phyloP scores from a whole-genome alignment of 1,139 yeast genomes.

The Debaryomycetaceae sp. region DNA sequence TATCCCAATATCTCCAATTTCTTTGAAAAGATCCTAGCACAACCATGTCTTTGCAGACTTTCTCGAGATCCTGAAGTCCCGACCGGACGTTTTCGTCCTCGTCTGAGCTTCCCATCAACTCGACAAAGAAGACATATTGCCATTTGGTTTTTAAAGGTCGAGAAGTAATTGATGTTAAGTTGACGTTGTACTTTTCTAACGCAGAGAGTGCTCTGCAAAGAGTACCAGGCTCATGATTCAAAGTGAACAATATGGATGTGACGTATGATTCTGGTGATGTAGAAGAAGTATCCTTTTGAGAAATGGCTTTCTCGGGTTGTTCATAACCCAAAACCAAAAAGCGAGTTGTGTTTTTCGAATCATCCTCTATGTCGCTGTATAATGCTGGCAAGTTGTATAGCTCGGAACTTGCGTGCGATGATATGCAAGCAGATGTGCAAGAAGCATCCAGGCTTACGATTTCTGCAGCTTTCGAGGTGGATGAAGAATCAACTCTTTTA shows the following conservation, averaged over 20 bases:
- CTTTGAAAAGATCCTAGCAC: slow-evolving; percentile 37
- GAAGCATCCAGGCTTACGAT: slow-evolving; percentile 43
- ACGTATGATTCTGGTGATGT: slow-evolving; percentile 14
- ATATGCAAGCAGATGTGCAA: slow-evolving; percentile 44
- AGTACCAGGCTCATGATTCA: slow-evolving; percentile 72
- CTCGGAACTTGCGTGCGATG: slow-evolving; percentile 58
- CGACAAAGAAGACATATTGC: slow-evolving; percentile 84
- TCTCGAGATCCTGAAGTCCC: slow-evolving; percentile 17
- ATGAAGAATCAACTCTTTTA: slow-evolving; percentile 60
- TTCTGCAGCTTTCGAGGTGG: slow-evolving; percentile 85
- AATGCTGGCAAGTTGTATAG: slow-evolving; percentile 61
- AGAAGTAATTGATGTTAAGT: slow-evolving; percentile 69
- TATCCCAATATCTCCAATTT: slow-evolving; percentile 22
- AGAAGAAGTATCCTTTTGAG: slow-evolving; percentile 5
- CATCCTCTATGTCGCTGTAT: slow-evolving; percentile 62
- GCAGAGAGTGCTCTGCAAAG: slow-evolving; percentile 63
- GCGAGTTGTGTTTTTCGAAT: slow-evolving; percentile 74
- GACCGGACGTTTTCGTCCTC: slow-evolving; percentile 16
- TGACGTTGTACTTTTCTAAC: slow-evolving; percentile 57
- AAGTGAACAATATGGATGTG: slow-evolving; percentile 63
- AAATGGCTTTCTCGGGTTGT: slow-evolving; percentile 8
- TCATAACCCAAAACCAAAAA: slow-evolving; percentile 61
- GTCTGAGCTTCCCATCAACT: slow-evolving; percentile 38
- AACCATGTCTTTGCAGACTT: slow-evolving; percentile 30
- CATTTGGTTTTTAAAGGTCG: slow-evolving; percentile 67